A percentile compares a stretch with the other conserved stretches of the same genome.
These are phyloP conservation scores for Acanthochlamys bracteata DNA, from an alignment of 106 monocot species.

Conservation along the genomic window DNA sequence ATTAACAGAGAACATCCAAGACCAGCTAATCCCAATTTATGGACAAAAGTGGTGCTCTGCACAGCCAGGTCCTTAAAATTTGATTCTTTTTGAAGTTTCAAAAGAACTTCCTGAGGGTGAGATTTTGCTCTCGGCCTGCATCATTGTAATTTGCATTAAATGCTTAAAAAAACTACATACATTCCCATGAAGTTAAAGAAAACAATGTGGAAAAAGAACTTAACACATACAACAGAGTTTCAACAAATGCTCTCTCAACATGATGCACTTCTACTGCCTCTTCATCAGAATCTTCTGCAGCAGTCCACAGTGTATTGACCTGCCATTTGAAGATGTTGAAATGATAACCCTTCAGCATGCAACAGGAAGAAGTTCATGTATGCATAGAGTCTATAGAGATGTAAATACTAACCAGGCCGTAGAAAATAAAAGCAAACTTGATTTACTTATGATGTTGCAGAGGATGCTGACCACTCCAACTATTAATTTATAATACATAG, in stretches of 20 bases:
- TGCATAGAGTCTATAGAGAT: too few species aligned
- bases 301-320: slow-evolving; percentile 43
- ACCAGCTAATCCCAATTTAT: slow-evolving; percentile 75
- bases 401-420: too few species aligned
- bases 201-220: slow-evolving; percentile 3
- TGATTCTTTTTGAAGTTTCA: slow-evolving; percentile 54
- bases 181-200: not conserved
- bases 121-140: slow-evolving; percentile 79
- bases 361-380: too few species aligned
- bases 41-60: slow-evolving; percentile 72
- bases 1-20: slow-evolving; percentile 68
- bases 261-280: slow-evolving; percentile 77
- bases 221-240: slow-evolving; percentile 56
- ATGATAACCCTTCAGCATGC: too few species aligned
- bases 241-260: slow-evolving; percentile 91
- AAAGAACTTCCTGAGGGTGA: slow-evolving; percentile 76
- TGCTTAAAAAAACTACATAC: not conserved
- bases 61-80: slow-evolving; percentile 49
- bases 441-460: too few species aligned
- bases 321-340: slow-evolving; percentile 8
- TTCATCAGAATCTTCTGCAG: slow-evolving; percentile 46
- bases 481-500: too few species aligned
- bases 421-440: too few species aligned
- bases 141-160: not conserved
- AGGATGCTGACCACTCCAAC: too few species aligned